Conservation (phyloP, 352 stramenopile species). For the Saprolegnia diclina region DNA sequence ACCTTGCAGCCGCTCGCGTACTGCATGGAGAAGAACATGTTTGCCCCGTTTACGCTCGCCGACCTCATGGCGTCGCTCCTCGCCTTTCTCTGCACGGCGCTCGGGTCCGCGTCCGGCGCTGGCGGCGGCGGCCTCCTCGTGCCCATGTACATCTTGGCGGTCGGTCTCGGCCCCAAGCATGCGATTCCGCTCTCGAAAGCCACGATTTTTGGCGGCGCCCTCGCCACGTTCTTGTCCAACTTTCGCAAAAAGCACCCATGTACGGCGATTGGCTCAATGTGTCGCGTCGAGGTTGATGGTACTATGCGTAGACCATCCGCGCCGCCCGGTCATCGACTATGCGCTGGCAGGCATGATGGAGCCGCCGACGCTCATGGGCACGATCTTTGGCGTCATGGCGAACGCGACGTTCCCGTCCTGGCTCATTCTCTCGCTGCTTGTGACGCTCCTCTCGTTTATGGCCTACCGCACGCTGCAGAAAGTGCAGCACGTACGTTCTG, state of each 20-base stretch:
- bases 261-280: constrained; percentile 25
- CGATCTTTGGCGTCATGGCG: constrained; percentile 78
- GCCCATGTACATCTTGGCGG: constrained; percentile 95
- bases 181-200: constrained; percentile 96
- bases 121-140: constrained; percentile 95
- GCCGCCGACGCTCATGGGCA: constrained; percentile 80
- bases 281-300: not conserved
- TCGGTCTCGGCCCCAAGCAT: constrained; percentile 90
- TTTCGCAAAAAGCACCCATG: constrained; percentile 88
- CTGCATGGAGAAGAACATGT: constrained; percentile 82
- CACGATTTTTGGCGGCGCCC: constrained; percentile 94
- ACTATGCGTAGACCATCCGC: constrained; percentile 48
- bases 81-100: constrained; percentile 76
- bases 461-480: constrained; percentile 70
- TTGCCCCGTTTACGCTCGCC: constrained; percentile 60
- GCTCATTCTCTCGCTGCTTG: constrained; percentile 70
- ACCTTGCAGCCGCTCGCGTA: constrained; percentile 29
- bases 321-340: constrained; percentile 95
- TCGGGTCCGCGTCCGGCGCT: constrained; percentile 89
- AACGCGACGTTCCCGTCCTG: constrained; percentile 79
- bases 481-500: constrained; percentile 43
- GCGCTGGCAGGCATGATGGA: constrained; percentile 98
- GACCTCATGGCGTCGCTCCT: constrained; percentile 63
- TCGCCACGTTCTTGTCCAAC: constrained; percentile 95
- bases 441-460: constrained; percentile 67